Evolutionary conservation across 2,329 filamentous ascomycete genomes (phyloP).

Genomic region (Emericellopsis cladophorae): DNA sequence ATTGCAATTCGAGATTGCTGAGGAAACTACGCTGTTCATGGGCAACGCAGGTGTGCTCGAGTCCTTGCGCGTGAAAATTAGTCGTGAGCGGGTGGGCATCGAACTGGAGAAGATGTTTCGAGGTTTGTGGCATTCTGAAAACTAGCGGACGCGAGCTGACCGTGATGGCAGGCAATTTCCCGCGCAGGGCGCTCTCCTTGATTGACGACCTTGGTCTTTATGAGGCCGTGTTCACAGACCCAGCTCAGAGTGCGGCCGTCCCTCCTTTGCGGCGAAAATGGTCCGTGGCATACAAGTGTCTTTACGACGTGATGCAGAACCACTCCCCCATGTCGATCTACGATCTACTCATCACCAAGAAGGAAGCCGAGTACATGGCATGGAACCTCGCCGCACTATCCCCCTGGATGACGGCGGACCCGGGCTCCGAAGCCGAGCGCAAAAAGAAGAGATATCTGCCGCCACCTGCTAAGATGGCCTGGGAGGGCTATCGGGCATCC

Average conservation of each 20-base stretch:
- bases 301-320: constrained; percentile 36
- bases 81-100: constrained; percentile 73
- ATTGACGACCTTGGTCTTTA: constrained; percentile 59
- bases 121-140: constrained; percentile 25
- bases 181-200: constrained; percentile 46
- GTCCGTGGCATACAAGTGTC: constrained; percentile 48
- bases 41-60: constrained; percentile 62
- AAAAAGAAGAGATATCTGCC: constrained; percentile 37
- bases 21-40: constrained; percentile 60
- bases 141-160: neutral
- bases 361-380: constrained; percentile 55
- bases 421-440: constrained; percentile 12
- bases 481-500: constrained; percentile 67
- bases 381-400: constrained; percentile 67
- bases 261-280: constrained; percentile 48
- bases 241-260: constrained; percentile 36
- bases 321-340: constrained; percentile 33
- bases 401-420: constrained; percentile 51
- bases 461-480: constrained; percentile 37
- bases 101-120: constrained; percentile 89
- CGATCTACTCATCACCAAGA: constrained; percentile 43
- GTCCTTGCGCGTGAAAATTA: constrained; percentile 79
- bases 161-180: constrained; percentile 35
- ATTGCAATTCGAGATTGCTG: constrained; percentile 67
- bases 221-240: constrained; percentile 61